Conservation (phyloP, 495 filamentous ascomycete species). For the Aspergillus baeticus region DNA sequence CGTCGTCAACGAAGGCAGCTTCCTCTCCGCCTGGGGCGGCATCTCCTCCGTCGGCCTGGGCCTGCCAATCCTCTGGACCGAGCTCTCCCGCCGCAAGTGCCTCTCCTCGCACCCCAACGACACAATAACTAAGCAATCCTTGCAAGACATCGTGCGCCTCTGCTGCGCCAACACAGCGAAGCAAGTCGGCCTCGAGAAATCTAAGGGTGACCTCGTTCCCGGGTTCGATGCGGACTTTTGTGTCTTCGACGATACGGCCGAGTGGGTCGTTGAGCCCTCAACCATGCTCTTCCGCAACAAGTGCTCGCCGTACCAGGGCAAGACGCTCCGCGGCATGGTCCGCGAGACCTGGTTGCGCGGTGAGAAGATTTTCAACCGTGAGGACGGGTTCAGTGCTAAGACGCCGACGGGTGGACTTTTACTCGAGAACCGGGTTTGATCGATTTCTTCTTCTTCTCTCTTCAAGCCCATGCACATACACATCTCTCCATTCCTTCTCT, state of each 20-base stretch:
- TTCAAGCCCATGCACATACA: neutral
- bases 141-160: constrained; percentile 78
- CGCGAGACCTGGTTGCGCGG: constrained; percentile 90
- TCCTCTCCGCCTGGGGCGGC: constrained; percentile 95
- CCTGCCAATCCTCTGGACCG: constrained; percentile 86
- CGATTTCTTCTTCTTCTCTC: neutral
- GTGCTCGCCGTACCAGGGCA: constrained; percentile 89
- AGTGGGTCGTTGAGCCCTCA: constrained; percentile 65
- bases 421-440: constrained; percentile 53
- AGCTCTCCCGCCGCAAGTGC: constrained; percentile 58
- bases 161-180: constrained; percentile 85
- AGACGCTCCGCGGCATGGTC: constrained; percentile 74
- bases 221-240: constrained; percentile 92
- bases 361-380: constrained; percentile 64
- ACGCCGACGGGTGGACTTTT: constrained; percentile 59
- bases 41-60: constrained; percentile 93
- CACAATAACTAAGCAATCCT: constrained; percentile 38
- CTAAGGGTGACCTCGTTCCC: constrained; percentile 78
- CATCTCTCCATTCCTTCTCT: neutral
- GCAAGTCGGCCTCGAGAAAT: constrained; percentile 82
- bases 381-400: constrained; percentile 60
- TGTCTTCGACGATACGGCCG: constrained; percentile 82
- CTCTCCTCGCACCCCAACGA: constrained; percentile 39
- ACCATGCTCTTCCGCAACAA: constrained; percentile 95
- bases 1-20: constrained; percentile 51